A percentile compares a stretch with the other conserved stretches of the same genome.
These are phyloP conservation scores for Prasinococcaceae sp. DNA, from an alignment of 139 green algal species.

Conservation along the genomic window DNA sequence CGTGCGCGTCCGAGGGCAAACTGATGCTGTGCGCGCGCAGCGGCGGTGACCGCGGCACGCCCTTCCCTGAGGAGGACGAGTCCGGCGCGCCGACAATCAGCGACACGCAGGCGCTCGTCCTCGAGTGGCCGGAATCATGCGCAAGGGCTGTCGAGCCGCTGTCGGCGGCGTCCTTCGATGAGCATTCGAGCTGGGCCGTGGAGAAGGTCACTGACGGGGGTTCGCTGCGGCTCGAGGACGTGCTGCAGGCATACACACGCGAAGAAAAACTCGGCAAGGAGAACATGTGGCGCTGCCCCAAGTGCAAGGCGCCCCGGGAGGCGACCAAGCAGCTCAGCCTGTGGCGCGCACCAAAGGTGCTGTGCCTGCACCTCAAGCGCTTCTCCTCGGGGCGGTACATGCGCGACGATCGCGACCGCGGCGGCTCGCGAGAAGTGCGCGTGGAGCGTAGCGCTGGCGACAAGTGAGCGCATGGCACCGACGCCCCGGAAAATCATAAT, in stretches of 20 bases:
- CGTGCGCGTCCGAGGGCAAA: too few relatives aligned
- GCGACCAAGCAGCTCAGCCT: slow-evolving; percentile 85
- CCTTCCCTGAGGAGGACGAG: too few relatives aligned
- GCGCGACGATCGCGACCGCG: slow-evolving; percentile 74
- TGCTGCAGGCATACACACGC: background rate
- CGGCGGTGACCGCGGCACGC: too few relatives aligned
- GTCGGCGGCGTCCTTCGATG: too few relatives aligned
- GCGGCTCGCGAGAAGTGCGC: slow-evolving; percentile 62
- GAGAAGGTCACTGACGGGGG: too few relatives aligned
- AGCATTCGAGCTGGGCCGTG: too few relatives aligned
- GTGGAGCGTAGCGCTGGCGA: too few relatives aligned
- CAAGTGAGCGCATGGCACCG: too few relatives aligned
- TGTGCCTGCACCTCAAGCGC: slow-evolving; percentile 92
- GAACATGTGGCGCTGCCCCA: slow-evolving; percentile 67
- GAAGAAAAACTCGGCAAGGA: slow-evolving; percentile 56
- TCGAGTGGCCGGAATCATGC: too few relatives aligned
- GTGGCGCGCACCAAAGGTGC: slow-evolving; percentile 71
- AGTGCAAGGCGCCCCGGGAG: slow-evolving; percentile 66
- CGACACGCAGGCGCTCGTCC: background rate
- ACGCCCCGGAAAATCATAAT: too few relatives aligned
- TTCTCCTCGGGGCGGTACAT: slow-evolving; percentile 60
- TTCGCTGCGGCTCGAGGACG: background rate
- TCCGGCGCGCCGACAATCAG: background rate
- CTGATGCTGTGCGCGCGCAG: too few relatives aligned
- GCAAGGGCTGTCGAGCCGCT: too few relatives aligned